A percentile compares a stretch with the other conserved stretches of the same genome.
Evolutionary conservation across 495 filamentous ascomycete species (phyloP).

Genomic region (Hypoxylon lenormandii): DNA sequence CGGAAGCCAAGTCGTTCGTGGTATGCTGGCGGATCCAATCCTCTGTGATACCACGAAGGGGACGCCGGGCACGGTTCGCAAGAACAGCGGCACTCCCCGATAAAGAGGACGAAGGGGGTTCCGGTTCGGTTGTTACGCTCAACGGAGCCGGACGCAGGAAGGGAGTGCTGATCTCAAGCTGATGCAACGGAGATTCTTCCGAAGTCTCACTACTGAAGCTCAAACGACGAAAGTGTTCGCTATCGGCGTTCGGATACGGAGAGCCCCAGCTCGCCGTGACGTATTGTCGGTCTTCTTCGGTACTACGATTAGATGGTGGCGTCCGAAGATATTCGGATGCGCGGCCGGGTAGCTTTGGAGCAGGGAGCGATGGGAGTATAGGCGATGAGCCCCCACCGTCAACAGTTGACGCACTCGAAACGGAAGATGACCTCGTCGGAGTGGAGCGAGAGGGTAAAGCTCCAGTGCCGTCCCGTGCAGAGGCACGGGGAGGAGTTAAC

Average conservation of each 20-base stretch:
- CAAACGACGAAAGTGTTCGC: slow-evolving; percentile 58
- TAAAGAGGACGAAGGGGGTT: slow-evolving; percentile 57
- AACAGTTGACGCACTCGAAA: slow-evolving; percentile 66
- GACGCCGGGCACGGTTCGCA: slow-evolving; percentile 65
- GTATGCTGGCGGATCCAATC: slow-evolving; percentile 84
- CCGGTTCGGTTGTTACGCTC: slow-evolving; percentile 49
- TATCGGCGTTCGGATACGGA: slow-evolving; percentile 70
- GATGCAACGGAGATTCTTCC: slow-evolving; percentile 66
- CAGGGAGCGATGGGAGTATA: slow-evolving; percentile 64
- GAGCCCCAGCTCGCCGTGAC: slow-evolving; percentile 80
- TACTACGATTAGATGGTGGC: slow-evolving; percentile 54
- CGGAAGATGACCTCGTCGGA: slow-evolving; percentile 57
- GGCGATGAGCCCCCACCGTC: slow-evolving; percentile 65
- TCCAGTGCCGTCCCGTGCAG: slow-evolving; percentile 62
- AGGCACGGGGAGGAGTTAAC: slow-evolving; percentile 66
- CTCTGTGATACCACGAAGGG: slow-evolving; percentile 74
- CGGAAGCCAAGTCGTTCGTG: slow-evolving; percentile 68
- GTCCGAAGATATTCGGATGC: slow-evolving; percentile 63
- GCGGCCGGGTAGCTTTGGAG: slow-evolving; percentile 62
- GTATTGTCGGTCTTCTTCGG: slow-evolving; percentile 56
- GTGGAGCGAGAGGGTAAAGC: slow-evolving; percentile 45
- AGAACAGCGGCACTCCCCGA: slow-evolving; percentile 66
- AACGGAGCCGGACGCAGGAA: slow-evolving; percentile 65
- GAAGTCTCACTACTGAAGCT: slow-evolving; percentile 65
- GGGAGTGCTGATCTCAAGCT: slow-evolving; percentile 64